Evolutionary conservation across 164 flowering plant genomes (phyloP), one percentile per base, ranked within the genome.

Genomic region (Tinospora cordifolia): DNA sequence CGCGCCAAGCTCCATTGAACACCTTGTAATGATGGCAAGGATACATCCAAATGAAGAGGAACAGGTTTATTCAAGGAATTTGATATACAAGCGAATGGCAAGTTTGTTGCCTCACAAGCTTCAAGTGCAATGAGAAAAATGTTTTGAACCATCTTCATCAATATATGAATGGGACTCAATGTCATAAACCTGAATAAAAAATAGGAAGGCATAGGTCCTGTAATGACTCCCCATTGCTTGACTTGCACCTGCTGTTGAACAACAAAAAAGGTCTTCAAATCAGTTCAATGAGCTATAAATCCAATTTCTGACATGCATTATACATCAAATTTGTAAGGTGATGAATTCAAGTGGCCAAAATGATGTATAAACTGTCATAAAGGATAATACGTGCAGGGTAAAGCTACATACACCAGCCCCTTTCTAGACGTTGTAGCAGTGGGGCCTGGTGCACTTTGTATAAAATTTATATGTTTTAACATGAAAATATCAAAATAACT

Each of bases 21-120:
- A 74, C 90, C 96, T 75, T 84, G 83, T 69, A 93, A 30, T 46
- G 93, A 83, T 75, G 98, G 96, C 65, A 90, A 79, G 67, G 89
- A 82, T 34, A 91, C 87, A 82, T 93, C 90, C 89, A 93, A 81
- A 11, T 80, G 76, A 68, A 93, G 96, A 77, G 98, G 96, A 13
- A 70, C 75, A 40, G 98, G 96, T 77, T 87, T 90, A 71, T 85
- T 87, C 79, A 84, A 17, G 66, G 98, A 81, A 70, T 85, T 88
- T 47, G 96, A 91, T 60, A 90, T 78, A 78, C 89, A 93, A 70
- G 91, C 89, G 76, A 93, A 90, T 51, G 88, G 88, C 24, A 69
- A 77, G 67, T 76, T 77, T 60, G 81, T 66, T 39, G 77, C 69
- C 60, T 75, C 71, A 69, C 74, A 83, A 73, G 80, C 73, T 68